These are phyloP conservation scores for Vaccinium vitisidaea DNA, from an alignment of 148 eudicot genomes.

Conservation along the genomic window DNA sequence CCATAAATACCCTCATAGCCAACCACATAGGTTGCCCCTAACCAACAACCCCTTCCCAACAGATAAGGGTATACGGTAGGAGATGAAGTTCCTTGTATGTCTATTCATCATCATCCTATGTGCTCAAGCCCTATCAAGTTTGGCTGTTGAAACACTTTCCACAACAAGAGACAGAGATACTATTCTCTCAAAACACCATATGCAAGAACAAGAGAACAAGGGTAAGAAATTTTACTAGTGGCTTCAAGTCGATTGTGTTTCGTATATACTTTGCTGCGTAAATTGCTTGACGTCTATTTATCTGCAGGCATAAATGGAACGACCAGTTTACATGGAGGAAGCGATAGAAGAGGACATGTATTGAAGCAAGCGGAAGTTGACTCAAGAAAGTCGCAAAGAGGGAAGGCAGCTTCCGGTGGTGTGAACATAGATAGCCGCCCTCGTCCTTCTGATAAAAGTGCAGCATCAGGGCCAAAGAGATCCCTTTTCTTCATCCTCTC, in stretches of 20 bases:
- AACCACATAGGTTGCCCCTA: neutral
- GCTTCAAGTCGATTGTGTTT: neutral
- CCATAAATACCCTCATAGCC: slow-evolving; percentile 3
- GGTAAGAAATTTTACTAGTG: slow-evolving; percentile 10
- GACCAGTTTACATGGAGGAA: neutral
- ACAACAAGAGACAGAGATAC: neutral
- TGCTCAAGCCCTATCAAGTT: slow-evolving; percentile 12
- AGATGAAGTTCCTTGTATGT: slow-evolving; percentile 5
- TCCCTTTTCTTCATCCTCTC: neutral
- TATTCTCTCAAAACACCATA: neutral
- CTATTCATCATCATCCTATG: slow-evolving; percentile 19
- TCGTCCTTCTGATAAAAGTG: neutral
- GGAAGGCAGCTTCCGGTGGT: slow-evolving; percentile 26
- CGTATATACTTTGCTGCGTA: neutral
- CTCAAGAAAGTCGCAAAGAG: neutral
- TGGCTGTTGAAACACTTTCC: neutral
- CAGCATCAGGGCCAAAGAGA: neutral
- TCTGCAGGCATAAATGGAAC: slow-evolving; percentile 4
- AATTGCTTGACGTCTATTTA: neutral
- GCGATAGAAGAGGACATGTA: neutral
- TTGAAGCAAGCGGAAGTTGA: neutral
- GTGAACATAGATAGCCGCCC: slow-evolving; percentile 17
- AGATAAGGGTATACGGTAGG: neutral
- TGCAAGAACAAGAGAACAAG: neutral
- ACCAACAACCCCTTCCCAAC: neutral